Evolutionary conservation across 2,329 filamentous ascomycete species (phyloP), one percentile per base, ranked within the genome.

Genomic region (Colletotrichum cordylinicola): DNA sequence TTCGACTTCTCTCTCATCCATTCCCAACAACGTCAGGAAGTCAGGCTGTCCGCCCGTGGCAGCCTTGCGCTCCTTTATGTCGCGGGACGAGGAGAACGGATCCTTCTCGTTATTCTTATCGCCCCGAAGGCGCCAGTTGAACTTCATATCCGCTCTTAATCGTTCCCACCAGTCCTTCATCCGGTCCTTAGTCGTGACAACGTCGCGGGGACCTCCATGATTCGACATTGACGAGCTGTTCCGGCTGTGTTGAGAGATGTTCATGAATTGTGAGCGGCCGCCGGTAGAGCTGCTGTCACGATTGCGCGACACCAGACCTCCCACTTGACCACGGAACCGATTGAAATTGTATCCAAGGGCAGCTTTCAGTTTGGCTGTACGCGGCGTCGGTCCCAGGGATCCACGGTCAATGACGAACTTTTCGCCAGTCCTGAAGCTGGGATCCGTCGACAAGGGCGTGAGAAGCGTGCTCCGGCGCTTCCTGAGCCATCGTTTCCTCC

Each of bases 301-400:
- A 80, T 91, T 86, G 74, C n/a, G 79, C 74, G 62, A 84, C 76
- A 58, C 85, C 69, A 29, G 79, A 78, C 62, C 80, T 80, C 77
- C 70, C 37, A 87, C 77, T 6, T 82, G 82, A 21, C 82, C 84
- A 12, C 83, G 82, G 33, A 88, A 76, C 33, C 80, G 82, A 55
- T 79, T 79, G n/a, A 84, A 76, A 69, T 82, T 84, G 72, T 85
- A 84, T 15, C 83, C 84, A 4, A 89, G 69, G 2, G 84, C 81
- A 4, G 84, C 84, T 80, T 81, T 85, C 72, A 88, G 77, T 78
- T 86, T 87, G 75, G 84, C 83, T 4, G 85, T 80, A 24, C 86
- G 81, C 6, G 88, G 85, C 4, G 89, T 90, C 18, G 89, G 88
- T 0, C 88, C 88, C n/a, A 89, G 82, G 33, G 88, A 89, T 55